phyloP scores from a whole-genome alignment of 345 rosid genomes.

The Cardamine resedifolia region DNA sequence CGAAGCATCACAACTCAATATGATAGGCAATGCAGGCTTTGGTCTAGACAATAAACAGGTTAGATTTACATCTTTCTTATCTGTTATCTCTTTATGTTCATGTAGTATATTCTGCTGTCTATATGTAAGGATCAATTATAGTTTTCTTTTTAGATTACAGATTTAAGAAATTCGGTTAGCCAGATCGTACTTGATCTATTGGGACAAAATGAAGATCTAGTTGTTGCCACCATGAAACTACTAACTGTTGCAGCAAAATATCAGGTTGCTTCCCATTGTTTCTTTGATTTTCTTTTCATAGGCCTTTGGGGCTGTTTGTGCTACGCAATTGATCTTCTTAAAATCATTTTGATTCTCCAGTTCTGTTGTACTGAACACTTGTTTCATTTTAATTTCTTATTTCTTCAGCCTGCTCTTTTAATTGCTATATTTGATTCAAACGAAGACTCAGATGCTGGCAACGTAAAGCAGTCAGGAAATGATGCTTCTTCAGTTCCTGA shows the following conservation, averaged over 20 bases:
- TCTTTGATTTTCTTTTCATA: constrained; percentile 14
- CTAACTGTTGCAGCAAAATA: constrained; percentile 69
- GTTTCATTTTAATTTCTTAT: constrained; percentile 24
- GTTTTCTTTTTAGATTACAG: constrained; percentile 53
- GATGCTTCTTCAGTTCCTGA: constrained; percentile 39
- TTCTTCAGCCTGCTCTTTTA: constrained; percentile 82
- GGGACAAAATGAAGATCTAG: constrained; percentile 57
- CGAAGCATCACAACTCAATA: constrained; percentile 53
- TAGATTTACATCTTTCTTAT: constrained; percentile 33
- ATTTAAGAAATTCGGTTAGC: constrained; percentile 49
- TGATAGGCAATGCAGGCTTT: constrained; percentile 53
- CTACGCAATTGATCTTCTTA: background rate
- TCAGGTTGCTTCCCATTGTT: constrained; percentile 52
- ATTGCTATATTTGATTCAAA: constrained; percentile 50
- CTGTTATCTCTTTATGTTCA: constrained; percentile 11
- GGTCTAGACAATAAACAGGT: constrained; percentile 79
- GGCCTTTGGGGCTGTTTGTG: constrained; percentile 16
- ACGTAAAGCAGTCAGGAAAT: constrained; percentile 39
- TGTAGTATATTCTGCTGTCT: constrained; percentile 20
- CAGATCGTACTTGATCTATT: constrained; percentile 49
- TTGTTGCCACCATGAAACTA: constrained; percentile 55
- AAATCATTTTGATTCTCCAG: constrained; percentile 2
- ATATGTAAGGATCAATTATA: constrained; percentile 31
- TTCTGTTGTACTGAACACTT: constrained; percentile 11
- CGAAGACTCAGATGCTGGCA: constrained; percentile 44